phyloP scores from a whole-genome alignment of 345 rosid genomes.

The Citrus cavaleriei region DNA sequence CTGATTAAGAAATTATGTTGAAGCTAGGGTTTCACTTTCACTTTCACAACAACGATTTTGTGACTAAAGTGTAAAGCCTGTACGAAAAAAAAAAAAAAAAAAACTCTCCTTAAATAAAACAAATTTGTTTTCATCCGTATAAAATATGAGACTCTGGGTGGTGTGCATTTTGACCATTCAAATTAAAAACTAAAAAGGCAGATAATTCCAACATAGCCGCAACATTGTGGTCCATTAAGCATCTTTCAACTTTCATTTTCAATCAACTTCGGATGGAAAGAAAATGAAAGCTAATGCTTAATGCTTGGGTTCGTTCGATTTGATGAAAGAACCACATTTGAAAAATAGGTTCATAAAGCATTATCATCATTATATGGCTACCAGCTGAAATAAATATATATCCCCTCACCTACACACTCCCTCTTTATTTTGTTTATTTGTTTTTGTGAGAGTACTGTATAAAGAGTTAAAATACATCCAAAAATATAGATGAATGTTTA shows the following conservation, averaged over 20 bases:
- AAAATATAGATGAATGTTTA: too few species aligned
- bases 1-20: neutral
- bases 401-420: neutral
- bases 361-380: neutral
- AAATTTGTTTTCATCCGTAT: too few species aligned
- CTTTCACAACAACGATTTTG: neutral
- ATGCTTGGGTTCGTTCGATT: neutral
- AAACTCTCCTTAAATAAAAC: neutral
- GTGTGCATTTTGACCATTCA: neutral
- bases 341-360: neutral
- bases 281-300: neutral
- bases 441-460: too few species aligned
- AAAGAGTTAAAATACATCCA: too few species aligned
- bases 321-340: neutral
- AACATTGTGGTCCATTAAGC: neutral
- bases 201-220: neutral
- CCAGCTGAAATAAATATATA: neutral
- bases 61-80: too few species aligned
- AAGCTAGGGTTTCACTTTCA: neutral
- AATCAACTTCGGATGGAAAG: too few species aligned
- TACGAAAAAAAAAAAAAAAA: too few species aligned
- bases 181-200: neutral
- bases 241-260: neutral
- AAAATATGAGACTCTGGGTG: neutral
- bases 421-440: too few species aligned